A percentile compares a stretch with the other conserved stretches of the same genome.
These are phyloP conservation scores for carrot (Daucus carota) DNA, from an alignment of 129 eudicot species.

Conservation along the genomic window DH1_v3.0 NC_030385.2:28605001-28605500, in stretches of 20 bases:
- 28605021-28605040: constrained; percentile 3
- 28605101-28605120: constrained; percentile 6
- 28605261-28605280: background rate
- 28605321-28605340: background rate
- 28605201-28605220: background rate
- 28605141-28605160: background rate
- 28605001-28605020: background rate
- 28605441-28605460: background rate
- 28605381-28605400: background rate
- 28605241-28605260: background rate
- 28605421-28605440: background rate
- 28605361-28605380: background rate
- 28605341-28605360: background rate
- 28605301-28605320: too few species aligned
- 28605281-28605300: background rate
- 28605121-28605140: background rate
- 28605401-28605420: background rate
- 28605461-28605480: background rate
- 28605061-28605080: background rate
- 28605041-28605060: background rate
- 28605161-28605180: background rate
- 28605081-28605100: background rate
- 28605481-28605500: background rate
- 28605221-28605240: background rate
- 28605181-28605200: background rate